These are phyloP conservation scores for Globomyces sp. DNA, from an alignment of 371 early-diverging fungal species.

Conservation along the genomic window DNA sequence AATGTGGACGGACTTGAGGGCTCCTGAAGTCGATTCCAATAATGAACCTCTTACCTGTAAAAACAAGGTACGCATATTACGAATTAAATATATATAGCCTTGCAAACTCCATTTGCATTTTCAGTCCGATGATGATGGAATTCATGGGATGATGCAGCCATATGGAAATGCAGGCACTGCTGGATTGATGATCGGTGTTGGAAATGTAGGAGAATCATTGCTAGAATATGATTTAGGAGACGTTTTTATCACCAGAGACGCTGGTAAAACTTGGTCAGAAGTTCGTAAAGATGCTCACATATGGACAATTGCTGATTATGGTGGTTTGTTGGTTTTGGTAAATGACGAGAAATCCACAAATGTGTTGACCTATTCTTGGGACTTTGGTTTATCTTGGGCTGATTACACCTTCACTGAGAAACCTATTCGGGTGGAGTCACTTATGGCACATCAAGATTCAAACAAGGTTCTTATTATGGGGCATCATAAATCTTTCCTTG, in stretches of 20 bases:
- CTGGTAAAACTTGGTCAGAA: conserved; percentile 81
- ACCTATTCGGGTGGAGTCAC: conserved; percentile 31
- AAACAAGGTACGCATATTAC: neutral
- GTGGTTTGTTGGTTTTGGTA: conserved; percentile 66
- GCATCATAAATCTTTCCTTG: conserved; percentile 20
- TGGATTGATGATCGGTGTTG: conserved; percentile 90
- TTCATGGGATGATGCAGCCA: conserved; percentile 17
- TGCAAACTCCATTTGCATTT: conserved; percentile 32
- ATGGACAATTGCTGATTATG: conserved; percentile 88
- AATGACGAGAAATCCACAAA: conserved; percentile 72
- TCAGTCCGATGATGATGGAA: neutral
- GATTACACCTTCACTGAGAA: conserved; percentile 35
- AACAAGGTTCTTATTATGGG: conserved; percentile 10
- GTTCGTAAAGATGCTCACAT: conserved; percentile 78
- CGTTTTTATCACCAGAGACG: conserved; percentile 87
- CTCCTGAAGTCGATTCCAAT: conserved; percentile 58
- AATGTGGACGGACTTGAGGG: conserved; percentile 61
- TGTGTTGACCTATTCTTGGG: conserved; percentile 46
- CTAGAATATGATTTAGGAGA: conserved; percentile 66
- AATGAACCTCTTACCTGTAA: conserved; percentile 36
- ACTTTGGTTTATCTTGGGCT: conserved; percentile 82
- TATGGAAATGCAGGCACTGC: conserved; percentile 68
- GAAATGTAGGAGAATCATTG: conserved; percentile 79
- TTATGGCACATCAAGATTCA: conserved; percentile 13
- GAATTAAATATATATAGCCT: neutral